Evolutionary conservation across 2,329 filamentous ascomycete species (phyloP), one percentile per base, ranked within the genome.

Genomic region (Fragosphaeria purpurea): DNA sequence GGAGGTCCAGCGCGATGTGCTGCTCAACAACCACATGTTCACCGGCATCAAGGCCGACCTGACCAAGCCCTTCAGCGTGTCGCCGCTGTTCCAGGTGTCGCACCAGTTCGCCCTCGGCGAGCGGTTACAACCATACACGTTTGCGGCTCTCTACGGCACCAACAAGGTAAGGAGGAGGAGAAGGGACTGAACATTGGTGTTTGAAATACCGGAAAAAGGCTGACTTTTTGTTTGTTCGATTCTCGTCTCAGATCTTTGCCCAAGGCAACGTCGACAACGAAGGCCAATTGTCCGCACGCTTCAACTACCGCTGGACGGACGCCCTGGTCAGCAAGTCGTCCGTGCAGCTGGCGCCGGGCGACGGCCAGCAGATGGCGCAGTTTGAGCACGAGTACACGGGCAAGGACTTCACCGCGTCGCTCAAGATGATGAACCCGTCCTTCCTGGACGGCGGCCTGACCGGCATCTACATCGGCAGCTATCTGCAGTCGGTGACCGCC

Each of bases 391-490:
- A 98, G 72, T 97, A 96, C 72, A 86, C 82, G 30, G 93, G 93
- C 64, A 75, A 80, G 62, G 93, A 98, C 70, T 98, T 98, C 71
- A 91, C 86, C 43, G 88, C 89, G 31, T 91, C 87, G 41, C 64
- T 98, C 60, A 98, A 97, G 75, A 83, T 88, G 63, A 80, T 97
- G 65, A 97, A 97, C 74, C 93, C 93, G n/a, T 96, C 89, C 6
- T 75, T 85, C 59, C 79, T 98, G 48, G 90, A 97, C 65, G 91
- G 93, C 53, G 88, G 89, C 50, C 70, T 96, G 47, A 98, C 91
- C 32, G 93, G 93, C 61, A 95, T 97, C 70, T 88, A 88, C 67
- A 90, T 98, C 62, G 90, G 88, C 61, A 93, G 86, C 74, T 97
- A 97, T 71, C 79, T 98, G 53, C 93, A 98, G 70, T 87, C 89